Conservation (phyloP, 1,284 basidiomycete species). For the Cryptococcus floricola region DNA sequence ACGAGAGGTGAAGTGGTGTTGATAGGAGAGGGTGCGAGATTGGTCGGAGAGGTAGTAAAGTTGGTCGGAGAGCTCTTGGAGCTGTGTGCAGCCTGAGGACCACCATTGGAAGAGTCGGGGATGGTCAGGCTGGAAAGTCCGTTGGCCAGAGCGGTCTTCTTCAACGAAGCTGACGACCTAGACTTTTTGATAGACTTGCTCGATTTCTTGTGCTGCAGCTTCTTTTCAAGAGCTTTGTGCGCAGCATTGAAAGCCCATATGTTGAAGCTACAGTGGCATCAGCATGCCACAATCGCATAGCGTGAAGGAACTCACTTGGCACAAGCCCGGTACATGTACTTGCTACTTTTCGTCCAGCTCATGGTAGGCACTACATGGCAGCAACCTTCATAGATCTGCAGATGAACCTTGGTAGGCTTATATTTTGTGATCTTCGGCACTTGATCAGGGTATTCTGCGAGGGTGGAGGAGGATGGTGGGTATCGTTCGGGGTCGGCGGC, state of each 20-base stretch:
- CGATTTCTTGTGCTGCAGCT: constrained; percentile 15
- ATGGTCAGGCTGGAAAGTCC: constrained; percentile 1
- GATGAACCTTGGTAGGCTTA: constrained; percentile 52
- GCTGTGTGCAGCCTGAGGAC: neutral
- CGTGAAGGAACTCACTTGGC: constrained; percentile 36
- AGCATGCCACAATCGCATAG: neutral
- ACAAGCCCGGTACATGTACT: constrained; percentile 46
- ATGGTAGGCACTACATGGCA: constrained; percentile 49
- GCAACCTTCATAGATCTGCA: constrained; percentile 50
- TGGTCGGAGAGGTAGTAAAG: neutral
- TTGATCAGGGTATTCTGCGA: constrained; percentile 48
- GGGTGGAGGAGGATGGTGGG: constrained; percentile 41
- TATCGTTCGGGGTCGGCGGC: constrained; percentile 51
- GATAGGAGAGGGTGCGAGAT: neutral
- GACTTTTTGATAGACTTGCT: constrained; percentile 4
- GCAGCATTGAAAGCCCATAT: constrained; percentile 47
- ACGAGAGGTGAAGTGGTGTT: neutral
- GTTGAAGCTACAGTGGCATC: constrained; percentile 36
- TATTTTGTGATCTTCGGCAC: constrained; percentile 44
- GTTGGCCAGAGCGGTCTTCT: neutral
- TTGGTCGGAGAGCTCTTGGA: neutral
- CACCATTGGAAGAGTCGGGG: neutral
- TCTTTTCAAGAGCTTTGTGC: constrained; percentile 25
- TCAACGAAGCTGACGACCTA: constrained; percentile 2
- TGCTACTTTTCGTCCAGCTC: constrained; percentile 45